Evolutionary conservation across 176 grass and related monocot genomes (phyloP), one percentile per base, ranked within the genome.

Genomic region (Oryza meridionalis): DNA sequence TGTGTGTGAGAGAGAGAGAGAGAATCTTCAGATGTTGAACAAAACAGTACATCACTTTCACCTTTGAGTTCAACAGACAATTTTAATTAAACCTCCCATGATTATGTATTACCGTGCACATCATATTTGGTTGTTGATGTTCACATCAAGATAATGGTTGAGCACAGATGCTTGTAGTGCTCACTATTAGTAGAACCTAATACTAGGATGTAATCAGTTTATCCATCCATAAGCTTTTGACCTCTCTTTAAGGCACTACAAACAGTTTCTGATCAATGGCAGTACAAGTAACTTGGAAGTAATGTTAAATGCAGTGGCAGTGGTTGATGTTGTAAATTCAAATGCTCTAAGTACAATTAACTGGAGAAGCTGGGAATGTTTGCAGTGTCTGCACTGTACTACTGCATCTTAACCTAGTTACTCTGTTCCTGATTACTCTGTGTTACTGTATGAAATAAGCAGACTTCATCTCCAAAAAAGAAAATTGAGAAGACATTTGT

Each of bases 81-180:
- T 29, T 35, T 62, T 55, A 27, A 49, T 63, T 68, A 26, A 43
- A 75, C 19, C 8, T 38, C 11, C 29, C 11, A 74, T 44, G 69
- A 79, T 71, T 47, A 44, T 62, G 62, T 40, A n/a, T 81, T 81
- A 75, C 77, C 25, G 63, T 87, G 70, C 70, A 76, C 55, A 53
- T 62, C 24, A 59, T 80, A 40, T 31, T 37, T 75, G 58, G n/a
- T 21, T 77, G 66, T 14, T 11, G 58, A 62, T 65, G 51, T 14
- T 29, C n/a, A 38, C 21, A 35, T 62, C 77, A 82, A 9, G 21
- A 50, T 42, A 42, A 29, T 37, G 35, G 1, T 37, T 63, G 55
- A 12, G 19, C 32, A 46, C 27, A 42, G 31, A 78, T 46, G 38
- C 2, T 44, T 64, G 33, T 69, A 65, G 7, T 76, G 25, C 63